A percentile compares a stretch with the other conserved stretches of the same genome.
These are phyloP conservation scores for Fusarium sp. DNA, from an alignment of 2,329 filamentous ascomycete species.

Conservation along the genomic window DNA sequence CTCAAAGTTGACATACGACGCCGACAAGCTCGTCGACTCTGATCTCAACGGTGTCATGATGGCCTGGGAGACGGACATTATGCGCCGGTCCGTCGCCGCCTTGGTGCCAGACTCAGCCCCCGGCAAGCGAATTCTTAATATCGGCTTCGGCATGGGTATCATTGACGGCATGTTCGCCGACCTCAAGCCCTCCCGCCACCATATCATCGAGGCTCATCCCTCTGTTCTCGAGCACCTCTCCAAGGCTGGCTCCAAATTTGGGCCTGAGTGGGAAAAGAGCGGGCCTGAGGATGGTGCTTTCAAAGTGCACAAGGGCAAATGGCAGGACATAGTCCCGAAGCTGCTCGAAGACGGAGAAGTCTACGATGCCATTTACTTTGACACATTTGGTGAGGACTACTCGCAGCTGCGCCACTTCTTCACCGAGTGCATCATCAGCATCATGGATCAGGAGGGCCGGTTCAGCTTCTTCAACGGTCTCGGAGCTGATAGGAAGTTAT, in stretches of 20 bases:
- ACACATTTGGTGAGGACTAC: constrained; percentile 98
- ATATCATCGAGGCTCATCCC: constrained; percentile 90
- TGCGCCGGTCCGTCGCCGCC: constrained; percentile 81
- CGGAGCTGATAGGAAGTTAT: constrained; percentile 91
- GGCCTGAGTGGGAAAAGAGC: constrained; percentile 67
- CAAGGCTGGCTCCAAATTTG: constrained; percentile 66
- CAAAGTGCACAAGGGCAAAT: constrained; percentile 78
- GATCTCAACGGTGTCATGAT: constrained; percentile 93
- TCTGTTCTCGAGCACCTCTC: constrained; percentile 79
- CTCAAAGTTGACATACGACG: constrained; percentile 75
- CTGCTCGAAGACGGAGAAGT: constrained; percentile 78
- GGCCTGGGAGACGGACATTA: constrained; percentile 91
- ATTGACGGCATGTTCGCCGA: constrained; percentile 83
- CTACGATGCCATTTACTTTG: constrained; percentile 95
- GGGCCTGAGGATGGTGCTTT: constrained; percentile 77
- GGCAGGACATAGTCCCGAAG: constrained; percentile 84
- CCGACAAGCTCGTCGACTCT: constrained; percentile 79
- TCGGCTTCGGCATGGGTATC: constrained; percentile 94
- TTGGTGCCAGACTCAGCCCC: constrained; percentile 65
- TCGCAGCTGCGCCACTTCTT: constrained; percentile 89
- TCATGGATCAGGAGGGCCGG: constrained; percentile 80
- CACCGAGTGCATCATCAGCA: constrained; percentile 84
- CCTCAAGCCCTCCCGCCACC: constrained; percentile 78
- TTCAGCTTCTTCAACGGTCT: constrained; percentile 94
- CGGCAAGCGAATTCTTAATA: constrained; percentile 83